A percentile compares a stretch with the other conserved stretches of the same genome.
phyloP scores from a whole-genome alignment of 116 monocot genomes.

The Posidonia oceanica region DNA sequence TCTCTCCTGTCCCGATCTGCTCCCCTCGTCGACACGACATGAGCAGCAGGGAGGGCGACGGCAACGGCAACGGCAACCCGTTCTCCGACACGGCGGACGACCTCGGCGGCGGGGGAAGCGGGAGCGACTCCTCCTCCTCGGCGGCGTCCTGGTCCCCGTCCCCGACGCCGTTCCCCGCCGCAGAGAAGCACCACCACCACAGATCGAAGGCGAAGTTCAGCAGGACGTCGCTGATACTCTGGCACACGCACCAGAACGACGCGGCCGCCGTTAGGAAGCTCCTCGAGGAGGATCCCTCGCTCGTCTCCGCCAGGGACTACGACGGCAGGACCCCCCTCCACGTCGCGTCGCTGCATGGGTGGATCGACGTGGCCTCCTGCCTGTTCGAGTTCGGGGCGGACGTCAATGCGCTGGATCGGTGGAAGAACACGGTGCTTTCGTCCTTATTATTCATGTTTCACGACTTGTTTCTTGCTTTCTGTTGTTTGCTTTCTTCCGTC shows the following conservation, averaged over 20 bases:
- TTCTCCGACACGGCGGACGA: no score
- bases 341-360: conserved; percentile 90
- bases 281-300: conserved; percentile 65
- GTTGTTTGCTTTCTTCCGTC: not conserved
- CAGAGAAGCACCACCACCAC: not conserved
- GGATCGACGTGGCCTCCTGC: conserved; percentile 76
- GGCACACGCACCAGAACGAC: conserved; percentile 98
- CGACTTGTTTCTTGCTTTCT: not conserved
- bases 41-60: no score
- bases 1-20: no score
- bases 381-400: conserved; percentile 72
- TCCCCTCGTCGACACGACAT: no score
- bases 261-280: conserved; percentile 59
- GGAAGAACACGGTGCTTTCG: conserved; percentile 77
- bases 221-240: conserved; percentile 78
- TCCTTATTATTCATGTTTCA: not conserved
- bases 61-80: no score
- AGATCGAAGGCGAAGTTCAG: not conserved
- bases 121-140: no score
- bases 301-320: conserved; percentile 90
- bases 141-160: no score
- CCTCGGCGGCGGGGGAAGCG: no score
- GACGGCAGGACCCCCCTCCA: conserved; percentile 93
- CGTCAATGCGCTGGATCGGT: conserved; percentile 94
- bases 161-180: not conserved